Evolutionary conservation across 306 rosid genomes (phyloP), one percentile per base, ranked within the genome.

Genomic region (Trichosanthes cucumerina): DNA sequence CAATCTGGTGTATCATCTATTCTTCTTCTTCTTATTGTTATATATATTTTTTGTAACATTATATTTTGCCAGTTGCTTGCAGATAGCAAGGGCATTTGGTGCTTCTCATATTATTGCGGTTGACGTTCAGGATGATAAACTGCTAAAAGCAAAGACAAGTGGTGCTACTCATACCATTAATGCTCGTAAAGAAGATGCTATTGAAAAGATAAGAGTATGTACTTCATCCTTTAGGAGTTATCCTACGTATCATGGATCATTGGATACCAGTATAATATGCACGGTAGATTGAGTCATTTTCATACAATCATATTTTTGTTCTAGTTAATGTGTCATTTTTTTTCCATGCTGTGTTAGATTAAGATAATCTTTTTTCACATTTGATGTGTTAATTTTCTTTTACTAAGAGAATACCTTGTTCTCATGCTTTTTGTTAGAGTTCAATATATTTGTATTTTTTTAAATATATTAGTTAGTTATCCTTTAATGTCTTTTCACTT

Each of bases 21-120:
- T 15, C 33, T 50, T 0, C 14, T 16, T 50, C 1, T 52, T 52
- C 16, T 16, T 52, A 18, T 52, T 50, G 16, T 50, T 14, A 50
- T 50, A 50, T 47, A 47, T 47, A 47, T 47, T 2, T 47, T 66
- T 66, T 77, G 63, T 63, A 64, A 78, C 81, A 44, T 63, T 64
- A 63, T 60, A 60, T 66, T 43, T 44, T 80, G 84, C 83, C 97
- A 95, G 98, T 88, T 95, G 98, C 89, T 87, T 95, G 93, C 98
- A 92, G 98, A 92, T 92, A 78, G 98, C 98, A 57, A 91, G 89
- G 87, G 97, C 98, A 75, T 95, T 95, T 82, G 98, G 98, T 82
- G 97, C 98, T 63, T 91, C 98, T 33, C 90, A 92, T 78, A 91
- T 92, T 76, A 92, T 95, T 81, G 98, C 98, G 63, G 97, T 92